Conservation (phyloP, 2,329 filamentous ascomycete species). For the Metarhizium brunneum region DNA sequence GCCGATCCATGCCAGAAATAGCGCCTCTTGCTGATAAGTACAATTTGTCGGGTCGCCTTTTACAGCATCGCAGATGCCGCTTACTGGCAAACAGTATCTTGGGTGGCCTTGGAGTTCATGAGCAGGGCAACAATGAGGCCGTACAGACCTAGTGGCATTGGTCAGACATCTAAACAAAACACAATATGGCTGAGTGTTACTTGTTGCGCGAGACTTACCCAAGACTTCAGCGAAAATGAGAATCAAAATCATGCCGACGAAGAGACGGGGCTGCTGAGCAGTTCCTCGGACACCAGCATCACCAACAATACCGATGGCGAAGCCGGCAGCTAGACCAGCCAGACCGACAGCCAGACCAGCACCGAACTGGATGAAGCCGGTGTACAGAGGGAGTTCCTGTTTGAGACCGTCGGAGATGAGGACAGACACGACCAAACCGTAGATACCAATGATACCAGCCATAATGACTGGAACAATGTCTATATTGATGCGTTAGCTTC, state of each 20-base stretch:
- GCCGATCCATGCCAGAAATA: conserved; percentile 12
- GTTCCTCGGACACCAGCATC: conserved; percentile 83
- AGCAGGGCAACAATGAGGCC: conserved; percentile 96
- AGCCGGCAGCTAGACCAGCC: conserved; percentile 74
- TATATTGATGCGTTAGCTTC: conserved; percentile 28
- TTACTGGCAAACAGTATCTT: conserved; percentile 51
- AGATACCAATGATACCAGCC: conserved; percentile 99
- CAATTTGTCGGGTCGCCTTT: conserved; percentile 26
- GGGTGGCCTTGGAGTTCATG: conserved; percentile 91
- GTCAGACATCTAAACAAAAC: conserved; percentile 13
- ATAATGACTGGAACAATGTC: conserved; percentile 99
- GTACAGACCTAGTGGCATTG: conserved; percentile 67
- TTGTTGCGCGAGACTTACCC: conserved; percentile 43
- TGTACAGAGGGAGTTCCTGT: conserved; percentile 66
- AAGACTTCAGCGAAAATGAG: conserved; percentile 99
- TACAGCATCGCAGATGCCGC: not conserved
- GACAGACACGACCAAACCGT: conserved; percentile 81
- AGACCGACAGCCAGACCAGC: conserved; percentile 76
- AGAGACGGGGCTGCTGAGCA: conserved; percentile 75
- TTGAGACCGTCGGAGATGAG: conserved; percentile 72
- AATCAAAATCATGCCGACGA: conserved; percentile 97
- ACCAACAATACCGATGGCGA: conserved; percentile 81
- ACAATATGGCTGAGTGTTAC: not conserved
- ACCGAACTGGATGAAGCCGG: conserved; percentile 77
- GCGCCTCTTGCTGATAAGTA: conserved; percentile 19